Evolutionary conservation across 2,329 filamentous ascomycete species (phyloP), one percentile per base, ranked within the genome.

Genomic region (Gnomoniopsis sp.): DNA sequence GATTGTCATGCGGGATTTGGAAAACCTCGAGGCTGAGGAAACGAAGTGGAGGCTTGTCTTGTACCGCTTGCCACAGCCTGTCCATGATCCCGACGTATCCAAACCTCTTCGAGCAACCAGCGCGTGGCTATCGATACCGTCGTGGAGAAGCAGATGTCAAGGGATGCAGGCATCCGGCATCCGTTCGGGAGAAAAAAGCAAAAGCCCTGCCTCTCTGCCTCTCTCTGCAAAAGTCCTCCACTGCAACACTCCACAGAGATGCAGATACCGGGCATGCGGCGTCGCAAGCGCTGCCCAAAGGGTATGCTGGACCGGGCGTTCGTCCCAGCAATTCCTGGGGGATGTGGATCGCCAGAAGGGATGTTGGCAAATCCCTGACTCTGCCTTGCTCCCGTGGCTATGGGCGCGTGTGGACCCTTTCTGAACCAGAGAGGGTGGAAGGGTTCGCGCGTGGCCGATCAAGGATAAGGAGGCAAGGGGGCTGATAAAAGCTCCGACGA

Each of bases 21-120:
- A 30, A 30, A 30, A 30, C n/a, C n/a, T n/a, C n/a, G 26, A 30
- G 26, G 26, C 26, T 30, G 26, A 30, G 26, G 8, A 30, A 4
- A 4, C 4, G 26, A 30, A 30, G 4, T 30, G 26, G 26, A 30
- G 26, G 26, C 26, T 30, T 30, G 26, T n/a, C n/a, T n/a, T n/a
- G n/a, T n/a, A n/a, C n/a, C n/a, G n/a, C 26, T 30, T 30, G n/a
- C 26, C 26, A 30, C 26, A n/a, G n/a, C 26, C 26, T 30, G 26
- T 30, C 26, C 26, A 8, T 30, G 4, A 30, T 30, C 30, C n/a
- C 36, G 47, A 48, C 36, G 23, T 41, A 3, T 33, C 55, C 53
- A 53, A 36, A 38, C 55, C 55, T 47, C 49, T 48, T 53, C 6
- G 33, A 58, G 55, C 49, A 53, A 58, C 55, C 55, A 58, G 55